Evolutionary conservation across 2,329 filamentous ascomycete genomes (phyloP), one percentile per base, ranked within the genome.

Genomic region (Talaromyces amestolkiae): DNA sequence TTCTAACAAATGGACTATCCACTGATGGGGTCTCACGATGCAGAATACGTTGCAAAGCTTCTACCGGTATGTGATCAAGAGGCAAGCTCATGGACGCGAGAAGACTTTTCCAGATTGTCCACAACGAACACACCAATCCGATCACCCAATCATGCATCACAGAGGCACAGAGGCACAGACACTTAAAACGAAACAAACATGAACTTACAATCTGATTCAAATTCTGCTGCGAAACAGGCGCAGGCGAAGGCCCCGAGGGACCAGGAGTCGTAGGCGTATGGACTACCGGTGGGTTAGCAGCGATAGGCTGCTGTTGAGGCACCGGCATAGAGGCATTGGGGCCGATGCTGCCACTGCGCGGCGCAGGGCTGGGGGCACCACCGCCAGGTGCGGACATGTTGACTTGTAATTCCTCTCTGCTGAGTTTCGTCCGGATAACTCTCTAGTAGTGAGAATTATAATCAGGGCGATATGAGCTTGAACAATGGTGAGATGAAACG

Each of bases 181-280:
- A 24, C 17, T 31, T 31, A 9, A 33, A 45, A 59, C 15, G 17
- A 59, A 43, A 54, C 33, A 66, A 66, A 65, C 49, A n/a, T 39
- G 60, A 54, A 83, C 93, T 86, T 85, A 97, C 94, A 78, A 98
- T 98, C 72, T 97, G 93, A 73, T 98, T 98, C 1, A 97, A 79
- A 74, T 97, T 96, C 73, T 96, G 92, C 68, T 94, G 92, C 2
- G 90, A 92, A 79, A 92, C 89, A 15, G 75, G 75, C 47, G 76
- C 76, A 62, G 74, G 75, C 10, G 75, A 73, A 37, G 73, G 74
- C 6, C 74, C 72, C 5, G 77, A 78, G 58, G 81, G 75, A 65
- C 82, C 77, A 71, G 78, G 68, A 7, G 65, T 67, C 24, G 65
- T 61, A 6, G 65, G 65, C 10, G 65, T 66, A 56, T 66, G 65